These are phyloP conservation scores for Aspergillus caelatus DNA, from an alignment of 2,329 filamentous ascomycete species.

Conservation along the genomic window DNA sequence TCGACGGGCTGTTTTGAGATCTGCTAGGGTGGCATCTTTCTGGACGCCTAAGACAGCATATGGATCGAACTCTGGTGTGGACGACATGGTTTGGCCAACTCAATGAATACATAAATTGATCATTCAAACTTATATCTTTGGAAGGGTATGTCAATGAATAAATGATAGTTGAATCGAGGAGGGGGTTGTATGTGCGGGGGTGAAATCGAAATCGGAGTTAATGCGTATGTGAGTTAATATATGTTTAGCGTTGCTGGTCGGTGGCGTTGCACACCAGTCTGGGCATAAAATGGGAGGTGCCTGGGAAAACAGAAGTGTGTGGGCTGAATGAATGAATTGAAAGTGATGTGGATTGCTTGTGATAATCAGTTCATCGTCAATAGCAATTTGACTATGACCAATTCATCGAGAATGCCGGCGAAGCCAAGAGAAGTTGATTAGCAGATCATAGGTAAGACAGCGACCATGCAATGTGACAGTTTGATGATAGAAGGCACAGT, in stretches of 20 bases:
- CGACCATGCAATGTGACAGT: background rate
- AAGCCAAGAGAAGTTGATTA: slow-evolving; percentile 18
- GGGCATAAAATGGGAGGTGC: background rate
- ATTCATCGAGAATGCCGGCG: slow-evolving; percentile 21
- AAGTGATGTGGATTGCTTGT: slow-evolving; percentile 21
- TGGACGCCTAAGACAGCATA: slow-evolving; percentile 76
- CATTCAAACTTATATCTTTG: background rate
- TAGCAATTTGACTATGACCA: slow-evolving; percentile 10
- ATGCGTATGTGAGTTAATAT: background rate
- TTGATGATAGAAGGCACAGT: background rate
- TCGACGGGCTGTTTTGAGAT: slow-evolving; percentile 78
- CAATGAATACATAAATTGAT: slow-evolving; percentile 4
- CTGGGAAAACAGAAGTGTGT: background rate
- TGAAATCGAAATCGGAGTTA: slow-evolving; percentile 3
- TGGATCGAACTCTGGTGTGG: slow-evolving; percentile 62
- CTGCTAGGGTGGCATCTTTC: slow-evolving; percentile 68
- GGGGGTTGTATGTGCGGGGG: background rate
- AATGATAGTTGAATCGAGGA: background rate
- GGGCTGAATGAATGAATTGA: slow-evolving; percentile 9
- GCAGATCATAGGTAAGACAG: background rate
- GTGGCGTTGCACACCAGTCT: slow-evolving; percentile 5
- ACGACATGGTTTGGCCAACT: slow-evolving; percentile 27
- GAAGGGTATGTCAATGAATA: background rate
- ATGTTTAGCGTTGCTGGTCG: background rate
- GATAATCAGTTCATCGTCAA: slow-evolving; percentile 25